phyloP scores from a whole-genome alignment of 2,329 filamentous ascomycete genomes.

The Pseudogymnoascus sp. region DNA sequence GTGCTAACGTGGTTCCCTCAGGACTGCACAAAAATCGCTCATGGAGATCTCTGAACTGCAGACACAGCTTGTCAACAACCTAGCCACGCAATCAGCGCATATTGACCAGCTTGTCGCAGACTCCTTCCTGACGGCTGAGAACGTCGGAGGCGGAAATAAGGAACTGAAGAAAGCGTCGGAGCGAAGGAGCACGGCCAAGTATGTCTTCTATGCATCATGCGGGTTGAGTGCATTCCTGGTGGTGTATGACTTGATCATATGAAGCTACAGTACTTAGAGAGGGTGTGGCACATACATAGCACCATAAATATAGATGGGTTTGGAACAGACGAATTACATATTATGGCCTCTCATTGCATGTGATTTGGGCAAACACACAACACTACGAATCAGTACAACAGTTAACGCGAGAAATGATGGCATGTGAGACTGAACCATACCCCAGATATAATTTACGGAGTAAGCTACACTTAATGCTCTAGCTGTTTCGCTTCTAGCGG shows the following conservation, averaged over 20 bases:
- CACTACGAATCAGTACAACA: neutral
- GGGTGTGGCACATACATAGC: neutral
- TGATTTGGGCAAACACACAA: neutral
- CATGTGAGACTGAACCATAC: neutral
- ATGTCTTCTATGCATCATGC: conserved; percentile 73
- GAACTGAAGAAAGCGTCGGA: conserved; percentile 78
- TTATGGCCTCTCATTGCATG: neutral
- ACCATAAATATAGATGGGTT: neutral
- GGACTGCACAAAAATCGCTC: conserved; percentile 80
- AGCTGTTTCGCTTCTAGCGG: neutral
- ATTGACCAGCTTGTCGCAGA: conserved; percentile 85
- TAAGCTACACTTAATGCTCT: neutral
- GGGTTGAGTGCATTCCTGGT: conserved; percentile 67
- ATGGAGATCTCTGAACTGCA: conserved; percentile 90
- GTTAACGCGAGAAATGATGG: neutral
- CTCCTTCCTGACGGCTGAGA: conserved; percentile 71
- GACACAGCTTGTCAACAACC: conserved; percentile 76
- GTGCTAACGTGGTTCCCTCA: conserved; percentile 30
- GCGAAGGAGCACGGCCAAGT: conserved; percentile 62
- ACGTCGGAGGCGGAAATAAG: conserved; percentile 82
- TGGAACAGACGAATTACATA: neutral
- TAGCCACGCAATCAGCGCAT: conserved; percentile 76
- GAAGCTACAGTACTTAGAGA: neutral
- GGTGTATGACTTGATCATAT: conserved; percentile 67
- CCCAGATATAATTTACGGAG: neutral